phyloP scores from a whole-genome alignment of 202 grass and related monocot genomes.

The Setaria italica region DNA sequence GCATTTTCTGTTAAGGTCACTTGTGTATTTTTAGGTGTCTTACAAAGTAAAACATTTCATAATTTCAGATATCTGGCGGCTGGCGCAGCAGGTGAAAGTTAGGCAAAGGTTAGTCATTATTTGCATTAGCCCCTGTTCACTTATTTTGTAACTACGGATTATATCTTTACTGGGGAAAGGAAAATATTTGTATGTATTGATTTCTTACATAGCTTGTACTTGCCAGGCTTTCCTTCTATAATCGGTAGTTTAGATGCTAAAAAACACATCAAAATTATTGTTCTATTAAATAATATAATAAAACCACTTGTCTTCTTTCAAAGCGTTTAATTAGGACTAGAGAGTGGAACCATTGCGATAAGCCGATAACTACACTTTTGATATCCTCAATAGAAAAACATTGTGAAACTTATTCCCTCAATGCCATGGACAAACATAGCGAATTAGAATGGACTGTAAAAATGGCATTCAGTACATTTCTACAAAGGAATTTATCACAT shows the following conservation, averaged over 20 bases:
- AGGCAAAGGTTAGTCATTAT: constrained; percentile 81
- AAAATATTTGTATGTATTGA: not conserved
- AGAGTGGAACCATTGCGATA: not conserved
- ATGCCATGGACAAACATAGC: not conserved
- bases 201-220: constrained; percentile 13
- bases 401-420: not conserved
- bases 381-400: not conserved
- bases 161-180: not conserved
- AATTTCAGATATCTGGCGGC: constrained; percentile 92
- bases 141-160: not conserved
- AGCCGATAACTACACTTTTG: not conserved
- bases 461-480: not conserved
- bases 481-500: constrained; percentile 5
- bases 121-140: not conserved
- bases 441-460: not conserved
- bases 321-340: not conserved
- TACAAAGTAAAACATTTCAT: constrained; percentile 31
- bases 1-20: not conserved
- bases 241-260: not conserved
- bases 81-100: constrained; percentile 89
- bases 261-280: not conserved
- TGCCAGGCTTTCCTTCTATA: constrained; percentile 1
- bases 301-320: not conserved
- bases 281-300: not conserved
- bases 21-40: constrained; percentile 19